Evolutionary conservation across 768 basidiomycete species (phyloP), one percentile per base, ranked within the genome.

Genomic region (Lyophyllum decastes): DNA sequence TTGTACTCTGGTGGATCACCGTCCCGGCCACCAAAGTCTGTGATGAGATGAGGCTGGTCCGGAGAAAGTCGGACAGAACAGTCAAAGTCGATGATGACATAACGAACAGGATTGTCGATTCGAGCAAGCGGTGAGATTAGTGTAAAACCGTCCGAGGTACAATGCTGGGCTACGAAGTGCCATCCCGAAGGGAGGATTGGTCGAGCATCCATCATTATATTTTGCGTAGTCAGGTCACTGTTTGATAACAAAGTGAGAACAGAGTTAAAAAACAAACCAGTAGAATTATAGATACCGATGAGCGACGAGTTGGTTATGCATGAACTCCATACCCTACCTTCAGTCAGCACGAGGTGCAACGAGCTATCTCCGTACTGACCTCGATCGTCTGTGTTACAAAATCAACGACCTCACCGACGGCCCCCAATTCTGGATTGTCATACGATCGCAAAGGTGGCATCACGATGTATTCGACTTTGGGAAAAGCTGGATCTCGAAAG

Each of bases 161-260:
- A 67, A 41, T 69, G 62, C 49, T 68, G 61, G 1, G 68, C 62
- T 10, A 73, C 70, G 44, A 72, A 71, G 55, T 73, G 75, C 72
- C 72, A 74, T 16, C 72, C 73, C 2, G 68, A 61, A 1, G 73
- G 73, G 40, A 71, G 57, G 27, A 73, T 65, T 1, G 70, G 52
- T 44, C 65, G 64, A 1, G 68, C 71, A 33, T 76, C 73, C 72
- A 76, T 75, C 73, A 76, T 74, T 52, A 76, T 73, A 56, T 75
- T 72, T 19, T 65, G 65, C 9, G 66, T 67, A 17, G 66, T 72
- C 9, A 72, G 58, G 49, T 74, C 71, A 41, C 72, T 73, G 34
- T n/a, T 9, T 7, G 1, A n/a, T 4, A 4, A 38, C 16, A 5
- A 51, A n/a, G 30, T 21, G n/a, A 5, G 22, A 10, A 26, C n/a